Base-by-base conservation (phyloP, 2,329 filamentous ascomycete genomes). In the Trichoderma breve region DNA sequence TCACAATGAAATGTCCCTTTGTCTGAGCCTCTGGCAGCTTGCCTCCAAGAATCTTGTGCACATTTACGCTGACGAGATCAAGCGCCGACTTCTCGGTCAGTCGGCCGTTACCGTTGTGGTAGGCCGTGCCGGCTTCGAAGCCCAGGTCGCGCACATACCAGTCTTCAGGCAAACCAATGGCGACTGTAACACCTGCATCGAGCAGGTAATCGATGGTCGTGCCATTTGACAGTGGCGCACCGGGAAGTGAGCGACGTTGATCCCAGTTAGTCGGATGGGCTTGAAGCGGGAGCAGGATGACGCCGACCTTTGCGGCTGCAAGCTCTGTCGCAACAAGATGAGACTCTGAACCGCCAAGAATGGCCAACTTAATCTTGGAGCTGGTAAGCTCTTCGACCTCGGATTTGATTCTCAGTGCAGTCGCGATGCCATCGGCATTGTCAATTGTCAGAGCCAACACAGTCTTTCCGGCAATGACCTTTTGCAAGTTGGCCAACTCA, bases 181-280 rank as follows among this genome's bases (percentile, higher is more conserved):
- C 90, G 1, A 87, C 83, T 3, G 81, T 77, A 0, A 92, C 90
- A 2, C 89, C 90, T 0, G 89, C 89, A 8, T 85, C 84, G 0
- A 90, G 74, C 1, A 92, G 83, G 14, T 76, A 79, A 73, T 92
- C 89, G 5, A 90, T 81, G 0, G 85, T 85, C 1, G 90, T 92
- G 30, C 89, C 89, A 75, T 91, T 90, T 0, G 89, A 90, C 0
- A 92, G 83, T 1, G 90, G 90, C 6, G 90, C 90, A 1, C 90
- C 90, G 0, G 88, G 86, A 12, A 92, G 82, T 0, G 88, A 86
- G 2, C 90, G 86, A 0, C 89, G 86, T 79, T 90, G 83, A 73
- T 91, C 89, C 90, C 90, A 92, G 0, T 77, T 79, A 3, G 77
- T 79, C 2, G 85, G 84, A 76, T 87, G 89, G 0, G 88, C 85